Evolutionary conservation across 257 asterid species (phyloP), one percentile per base, ranked within the genome.

Genomic region (Nicotiana noctiflora): DNA sequence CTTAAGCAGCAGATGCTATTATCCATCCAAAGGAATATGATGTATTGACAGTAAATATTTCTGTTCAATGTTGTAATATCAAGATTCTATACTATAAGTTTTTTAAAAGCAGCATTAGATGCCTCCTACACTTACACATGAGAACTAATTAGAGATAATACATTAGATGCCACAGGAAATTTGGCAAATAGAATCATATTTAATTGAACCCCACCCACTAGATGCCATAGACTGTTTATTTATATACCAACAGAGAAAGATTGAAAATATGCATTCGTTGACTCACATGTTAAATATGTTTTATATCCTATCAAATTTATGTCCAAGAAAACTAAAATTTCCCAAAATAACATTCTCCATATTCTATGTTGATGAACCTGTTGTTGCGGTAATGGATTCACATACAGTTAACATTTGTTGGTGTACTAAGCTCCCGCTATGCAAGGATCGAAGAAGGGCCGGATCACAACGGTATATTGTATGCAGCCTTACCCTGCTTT

Each of bases 171-270:
- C 79, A 46, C 49, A 25, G 27, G 27, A 32, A 23, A 37, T 40
- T 11, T 74, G 61, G 0, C 12, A 49, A 46, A 74, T 59, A 49
- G 62, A 49, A 51, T 74, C 14, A 74, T 49, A 37, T 74, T 74
- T 74, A 74, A 27, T 49, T 74, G 79, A 74, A 74, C 61, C 78
- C 9, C 78, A 72, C 78, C 46, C 0, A 56, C 44, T 49, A 74
- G 44, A 74, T 74, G 79, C 79, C 62, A 49, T 74, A 59, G 13
- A 74, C 79, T 74, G 34, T 74, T 74, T 74, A 55, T 62, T 15
- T 62, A 23, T 34, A 29, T 72, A 46, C 60, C 11, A 72, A 46
- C 25, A 19, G 59, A 72, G 57, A 62, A 12, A 72, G 6, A 23
- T 70, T 21, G 1, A 5, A 70, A 12, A 70, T 23, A 72, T 5